A percentile compares a stretch with the other conserved stretches of the same genome.
Conservation (phyloP, 352 stramenopile species). For the Blastocystis sp. region DNA sequence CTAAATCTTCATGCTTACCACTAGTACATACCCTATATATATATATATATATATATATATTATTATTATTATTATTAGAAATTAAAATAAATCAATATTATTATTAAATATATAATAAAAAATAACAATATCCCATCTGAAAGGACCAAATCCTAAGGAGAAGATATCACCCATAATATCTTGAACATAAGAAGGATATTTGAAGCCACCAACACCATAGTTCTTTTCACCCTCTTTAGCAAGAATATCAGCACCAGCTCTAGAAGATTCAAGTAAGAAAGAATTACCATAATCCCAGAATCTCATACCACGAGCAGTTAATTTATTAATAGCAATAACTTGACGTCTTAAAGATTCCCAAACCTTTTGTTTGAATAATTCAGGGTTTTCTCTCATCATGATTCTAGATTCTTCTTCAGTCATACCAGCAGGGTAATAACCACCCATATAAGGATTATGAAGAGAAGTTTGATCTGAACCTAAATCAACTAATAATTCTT, state of each 20-base stretch:
- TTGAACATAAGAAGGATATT: conserved; percentile 65
- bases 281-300: conserved; percentile 72
- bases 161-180: conserved; percentile 72
- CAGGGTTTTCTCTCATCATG: conserved; percentile 57
- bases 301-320: conserved; percentile 56
- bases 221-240: conserved; percentile 47
- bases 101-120: too few relatives aligned
- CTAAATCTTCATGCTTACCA: conserved; percentile 48
- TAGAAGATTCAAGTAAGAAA: conserved; percentile 60
- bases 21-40: conserved; percentile 64
- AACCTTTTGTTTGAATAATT: conserved; percentile 56
- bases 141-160: conserved; percentile 63
- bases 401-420: conserved; percentile 57
- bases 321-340: conserved; percentile 56
- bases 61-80: too few relatives aligned
- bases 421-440: conserved; percentile 63
- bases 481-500: conserved; percentile 58
- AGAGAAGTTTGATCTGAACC: conserved; percentile 64
- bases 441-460: conserved; percentile 66
- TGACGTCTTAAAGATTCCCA: conserved; percentile 57
- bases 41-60: too few relatives aligned
- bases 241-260: conserved; percentile 56
- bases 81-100: too few relatives aligned
- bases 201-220: conserved; percentile 50
- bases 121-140: too few relatives aligned